These are phyloP conservation scores for Vachellia pachyceras DNA, from an alignment of 306 rosid species.

Conservation along the genomic window DNA sequence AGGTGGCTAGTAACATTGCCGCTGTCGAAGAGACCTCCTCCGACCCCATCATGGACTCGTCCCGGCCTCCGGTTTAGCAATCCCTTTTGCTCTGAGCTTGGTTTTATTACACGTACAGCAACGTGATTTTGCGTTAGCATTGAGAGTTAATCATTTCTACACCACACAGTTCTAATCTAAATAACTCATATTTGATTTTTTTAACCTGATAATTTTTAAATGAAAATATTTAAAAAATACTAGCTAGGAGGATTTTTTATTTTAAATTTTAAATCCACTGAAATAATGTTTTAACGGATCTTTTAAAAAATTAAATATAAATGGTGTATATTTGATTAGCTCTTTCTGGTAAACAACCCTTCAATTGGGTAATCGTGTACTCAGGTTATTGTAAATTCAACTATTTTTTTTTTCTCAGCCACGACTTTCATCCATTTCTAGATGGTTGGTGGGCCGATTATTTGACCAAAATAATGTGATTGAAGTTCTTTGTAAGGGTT, in stretches of 20 bases:
- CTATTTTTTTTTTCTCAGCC: background rate
- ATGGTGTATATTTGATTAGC: no score
- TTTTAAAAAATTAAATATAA: no score
- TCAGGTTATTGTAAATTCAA: background rate
- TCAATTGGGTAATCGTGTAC: background rate
- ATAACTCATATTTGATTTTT: no score
- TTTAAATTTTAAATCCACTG: no score
- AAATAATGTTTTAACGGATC: no score
- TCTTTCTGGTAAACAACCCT: no score
- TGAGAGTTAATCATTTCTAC: no score
- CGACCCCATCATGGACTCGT: conserved; percentile 35
- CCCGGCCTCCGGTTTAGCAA: conserved; percentile 54
- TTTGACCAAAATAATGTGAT: background rate
- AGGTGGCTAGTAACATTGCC: conserved; percentile 31
- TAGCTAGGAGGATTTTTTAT: no score
- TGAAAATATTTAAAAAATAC: no score
- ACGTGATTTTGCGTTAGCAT: no score
- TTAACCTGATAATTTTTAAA: no score
- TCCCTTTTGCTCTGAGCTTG: background rate
- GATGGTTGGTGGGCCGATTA: conserved; percentile 20
- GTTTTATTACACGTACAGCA: background rate
- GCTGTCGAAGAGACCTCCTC: conserved; percentile 50
- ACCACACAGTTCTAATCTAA: no score
- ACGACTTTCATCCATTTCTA: conserved; percentile 26
- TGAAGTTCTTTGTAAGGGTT: background rate